Base-by-base conservation (phyloP, 768 basidiomycete species). In the Boletales sp. region DNA sequence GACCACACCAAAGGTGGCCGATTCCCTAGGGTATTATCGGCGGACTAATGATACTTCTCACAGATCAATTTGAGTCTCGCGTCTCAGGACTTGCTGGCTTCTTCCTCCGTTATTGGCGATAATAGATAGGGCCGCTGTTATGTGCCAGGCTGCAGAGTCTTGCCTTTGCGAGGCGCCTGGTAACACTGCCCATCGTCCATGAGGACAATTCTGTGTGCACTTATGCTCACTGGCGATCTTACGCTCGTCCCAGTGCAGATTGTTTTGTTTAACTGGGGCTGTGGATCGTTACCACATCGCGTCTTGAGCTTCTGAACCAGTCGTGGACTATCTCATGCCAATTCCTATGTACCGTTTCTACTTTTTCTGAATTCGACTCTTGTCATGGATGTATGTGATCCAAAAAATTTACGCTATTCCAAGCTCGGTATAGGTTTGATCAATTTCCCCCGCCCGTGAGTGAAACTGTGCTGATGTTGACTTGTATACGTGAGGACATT, bases 301-400 rank as follows among this genome's bases (percentile, higher is more conserved):
- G 48, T 40, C 47, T 19, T 31, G 38, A 37, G 40, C 42, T 49
- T 39, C 45, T 41, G 47, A 50, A 44, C 55, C 47, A 27, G 41
- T 55, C 50, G 55, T 44, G 65, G 62, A 67, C 65, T 65, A 53
- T 65, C 55, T 55, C 54, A 43, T 65, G 52, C 54, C 34, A 60
- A 50, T 57, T 24, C 45, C 49, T 63, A 67, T 60, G 63, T 65
- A 62, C 55, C 41, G 45, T 63, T 53, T 10, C 42, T 40, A 43
- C 37, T 12, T 40, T 47, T 32, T 34, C 47, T 29, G 36, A 50
- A 55, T 41, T 24, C 53, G 29, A 51, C 45, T 47, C 48, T 50
- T 52, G 41, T 55, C 47, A 30, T 45, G 52, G 46, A 45, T 43
- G 35, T 36, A 42, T 43, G 51, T 54, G 46, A 50, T 39, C 42